These are phyloP conservation scores for Serendipita sp. DNA, from an alignment of 768 basidiomycete genomes.

Conservation along the genomic window DNA sequence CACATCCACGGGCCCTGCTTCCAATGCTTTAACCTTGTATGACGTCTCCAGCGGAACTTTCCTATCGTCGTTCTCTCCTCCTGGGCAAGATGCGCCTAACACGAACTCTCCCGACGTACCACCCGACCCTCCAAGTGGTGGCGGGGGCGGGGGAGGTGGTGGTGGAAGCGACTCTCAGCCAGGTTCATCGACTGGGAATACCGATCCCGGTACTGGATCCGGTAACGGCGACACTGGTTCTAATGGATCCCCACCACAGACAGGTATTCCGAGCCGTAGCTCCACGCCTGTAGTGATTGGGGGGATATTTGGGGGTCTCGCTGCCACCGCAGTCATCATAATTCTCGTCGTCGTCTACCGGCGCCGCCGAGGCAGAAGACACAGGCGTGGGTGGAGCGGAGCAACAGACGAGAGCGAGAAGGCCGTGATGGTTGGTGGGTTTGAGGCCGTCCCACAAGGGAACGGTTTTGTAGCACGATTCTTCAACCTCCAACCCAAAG, in stretches of 20 bases:
- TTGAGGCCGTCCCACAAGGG: slow-evolving; percentile 20
- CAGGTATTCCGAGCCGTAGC: slow-evolving; percentile 12
- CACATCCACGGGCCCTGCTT: slow-evolving; percentile 32
- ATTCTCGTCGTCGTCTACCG: slow-evolving; percentile 3
- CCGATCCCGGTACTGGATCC: no score
- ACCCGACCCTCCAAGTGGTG: slow-evolving; percentile 10
- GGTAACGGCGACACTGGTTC: not conserved
- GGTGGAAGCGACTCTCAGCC: slow-evolving; percentile 14
- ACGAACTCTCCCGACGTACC: slow-evolving; percentile 23
- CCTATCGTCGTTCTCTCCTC: slow-evolving; percentile 25
- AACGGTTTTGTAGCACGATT: slow-evolving; percentile 10
- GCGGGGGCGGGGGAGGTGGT: slow-evolving; percentile 14
- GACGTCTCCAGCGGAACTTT: slow-evolving; percentile 24
- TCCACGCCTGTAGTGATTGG: slow-evolving; percentile 44
- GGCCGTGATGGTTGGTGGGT: slow-evolving; percentile 21
- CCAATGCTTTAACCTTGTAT: slow-evolving; percentile 41
- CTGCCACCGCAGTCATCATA: slow-evolving; percentile 27
- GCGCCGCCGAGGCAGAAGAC: slow-evolving; percentile 12
- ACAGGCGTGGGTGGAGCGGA: not conserved
- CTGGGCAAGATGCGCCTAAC: slow-evolving; percentile 16
- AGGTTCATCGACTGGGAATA: not conserved
- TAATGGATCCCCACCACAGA: not conserved
- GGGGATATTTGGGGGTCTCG: slow-evolving; percentile 43
- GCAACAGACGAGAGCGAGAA: slow-evolving; percentile 9
- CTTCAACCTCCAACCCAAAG: slow-evolving; percentile 8